Conservation (phyloP, 208 protist species). For the Wallacemonas sp. region DNA sequence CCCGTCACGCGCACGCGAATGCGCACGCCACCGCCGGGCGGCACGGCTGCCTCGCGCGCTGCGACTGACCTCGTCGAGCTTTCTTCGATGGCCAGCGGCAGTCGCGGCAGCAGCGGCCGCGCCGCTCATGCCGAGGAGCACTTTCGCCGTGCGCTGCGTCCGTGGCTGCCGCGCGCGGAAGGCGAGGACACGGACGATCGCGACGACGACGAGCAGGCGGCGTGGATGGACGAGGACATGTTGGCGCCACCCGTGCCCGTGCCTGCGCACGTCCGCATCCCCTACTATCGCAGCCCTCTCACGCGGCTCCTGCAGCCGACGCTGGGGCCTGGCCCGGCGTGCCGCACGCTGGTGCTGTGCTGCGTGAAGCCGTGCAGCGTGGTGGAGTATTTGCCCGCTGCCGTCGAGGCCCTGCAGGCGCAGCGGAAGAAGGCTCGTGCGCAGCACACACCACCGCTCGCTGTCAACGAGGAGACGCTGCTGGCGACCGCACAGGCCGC, state of each 20-base stretch:
- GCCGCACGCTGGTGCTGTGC: slow-evolving; percentile 64
- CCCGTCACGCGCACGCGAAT: no score
- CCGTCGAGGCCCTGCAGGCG: background rate
- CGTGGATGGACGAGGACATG: slow-evolving; percentile 17
- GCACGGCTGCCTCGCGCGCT: no score
- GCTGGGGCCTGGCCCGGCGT: slow-evolving; percentile 48
- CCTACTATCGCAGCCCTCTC: slow-evolving; percentile 75
- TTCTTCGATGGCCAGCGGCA: background rate
- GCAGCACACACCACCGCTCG: background rate
- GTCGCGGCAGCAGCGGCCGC: background rate
- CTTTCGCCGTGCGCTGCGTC: slow-evolving; percentile 23
- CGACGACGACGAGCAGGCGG: slow-evolving; percentile 14
- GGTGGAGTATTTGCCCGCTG: slow-evolving; percentile 19
- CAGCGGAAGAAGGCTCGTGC: slow-evolving; percentile 5
- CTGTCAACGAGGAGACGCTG: slow-evolving; percentile 5
- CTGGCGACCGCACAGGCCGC: slow-evolving; percentile 7
- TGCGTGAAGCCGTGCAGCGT: slow-evolving; percentile 68
- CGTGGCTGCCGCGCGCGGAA: slow-evolving; percentile 20
- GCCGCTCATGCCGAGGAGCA: background rate
- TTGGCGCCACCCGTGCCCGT: background rate
- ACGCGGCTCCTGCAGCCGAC: slow-evolving; percentile 79
- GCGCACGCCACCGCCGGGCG: no score
- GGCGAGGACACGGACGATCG: background rate
- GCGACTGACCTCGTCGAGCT: background rate
- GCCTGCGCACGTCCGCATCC: slow-evolving; percentile 26